Evolutionary conservation across 2,329 filamentous ascomycete genomes (phyloP), one percentile per base, ranked within the genome.

Genomic region (Aureobasidium subglaciale): DNA sequence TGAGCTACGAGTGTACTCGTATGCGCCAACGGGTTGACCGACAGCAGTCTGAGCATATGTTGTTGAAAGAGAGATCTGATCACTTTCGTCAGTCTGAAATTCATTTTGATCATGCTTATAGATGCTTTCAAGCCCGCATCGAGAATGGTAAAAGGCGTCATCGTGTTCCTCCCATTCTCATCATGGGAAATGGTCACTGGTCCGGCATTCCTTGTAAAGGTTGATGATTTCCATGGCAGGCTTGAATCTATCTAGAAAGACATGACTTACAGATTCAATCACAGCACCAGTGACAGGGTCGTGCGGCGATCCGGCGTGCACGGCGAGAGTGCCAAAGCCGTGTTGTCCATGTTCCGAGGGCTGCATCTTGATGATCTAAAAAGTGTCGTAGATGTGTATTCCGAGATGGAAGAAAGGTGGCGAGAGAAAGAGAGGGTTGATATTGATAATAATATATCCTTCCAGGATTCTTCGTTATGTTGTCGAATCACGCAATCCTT

Each of bases 201-300:
- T n/a, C n/a, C n/a, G n/a, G n/a, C n/a, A n/a, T n/a, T n/a, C n/a
- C n/a, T n/a, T n/a, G n/a, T n/a, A n/a, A n/a, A n/a, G n/a, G n/a
- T 38, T 10, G 35, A 20, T 18, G 2, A 18, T 20, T 8, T 38
- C 16, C 35, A 22, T 18, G 15, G 24, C n/a, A 43, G 40, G 16
- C 15, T 35, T 37, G 32, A 8, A 10, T 20, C n/a, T 25, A 18
- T n/a, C n/a, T n/a, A n/a, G n/a, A 6, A 13, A 18, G 49, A 27
- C 32, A 37, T 4, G 6, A 50, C 58, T 56, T 45, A 83, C 81
- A 64, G 93, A 76, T 73, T 93, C 90, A 70, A 99, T 99, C 65
- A 99, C 93, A 63, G 93, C 93, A 61, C 93, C 93, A 22, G 92
- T 99, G 37, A 82, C 77, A 45, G 92, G 88, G 74, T 99, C 93